Evolutionary conservation across 2,329 filamentous ascomycete species (phyloP), one percentile per base, ranked within the genome.

Genomic region (Exophiala calicioides): DNA sequence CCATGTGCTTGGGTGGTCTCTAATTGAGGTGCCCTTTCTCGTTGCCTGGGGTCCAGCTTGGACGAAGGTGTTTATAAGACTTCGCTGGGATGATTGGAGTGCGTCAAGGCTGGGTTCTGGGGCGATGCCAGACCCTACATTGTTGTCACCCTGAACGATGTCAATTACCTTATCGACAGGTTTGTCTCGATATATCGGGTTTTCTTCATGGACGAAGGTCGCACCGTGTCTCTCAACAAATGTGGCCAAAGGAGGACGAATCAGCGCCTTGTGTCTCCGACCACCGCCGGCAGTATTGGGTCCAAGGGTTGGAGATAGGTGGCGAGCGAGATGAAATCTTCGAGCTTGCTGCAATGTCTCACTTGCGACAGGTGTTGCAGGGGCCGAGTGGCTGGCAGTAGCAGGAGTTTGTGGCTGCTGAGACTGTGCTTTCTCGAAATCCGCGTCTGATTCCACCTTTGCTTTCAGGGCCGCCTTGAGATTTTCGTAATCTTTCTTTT

Each of bases 1-100:
- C 65, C 68, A 69, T 16, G 62, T 69, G 44, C 57, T 65, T 19
- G 69, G 63, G 30, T 65, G 59, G 20, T 64, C 60, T 44, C 60
- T 55, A 2, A 67, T 65, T 15, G 65, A 65, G 24, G 65, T 64
- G 24, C 69, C 69, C 12, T 47, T 59, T 36, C 53, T 59, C 7
- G 24, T 23, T 7, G 30, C 20, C 6, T 46, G 27, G 3, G 50
- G 32, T 3, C 35, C 44, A 12, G 53, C 42, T 35, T 48, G 38
- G 10, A 49, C 41, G 38, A 68, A 53, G 6, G 60, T 60, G 23
- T 64, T 59, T 2, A 60, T 61, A 8, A 67, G 53, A 44, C 63
- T 58, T 35, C 64, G 51, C 39, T 68, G 68, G 10, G 67, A 66
- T 35, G 66, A 61, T 2, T 43, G 35, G 19, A 50, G 32, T 29